These are phyloP conservation scores for Colletotrichum graminicola DNA, from an alignment of 2,329 filamentous ascomycete species.

Conservation along the genomic window DNA sequence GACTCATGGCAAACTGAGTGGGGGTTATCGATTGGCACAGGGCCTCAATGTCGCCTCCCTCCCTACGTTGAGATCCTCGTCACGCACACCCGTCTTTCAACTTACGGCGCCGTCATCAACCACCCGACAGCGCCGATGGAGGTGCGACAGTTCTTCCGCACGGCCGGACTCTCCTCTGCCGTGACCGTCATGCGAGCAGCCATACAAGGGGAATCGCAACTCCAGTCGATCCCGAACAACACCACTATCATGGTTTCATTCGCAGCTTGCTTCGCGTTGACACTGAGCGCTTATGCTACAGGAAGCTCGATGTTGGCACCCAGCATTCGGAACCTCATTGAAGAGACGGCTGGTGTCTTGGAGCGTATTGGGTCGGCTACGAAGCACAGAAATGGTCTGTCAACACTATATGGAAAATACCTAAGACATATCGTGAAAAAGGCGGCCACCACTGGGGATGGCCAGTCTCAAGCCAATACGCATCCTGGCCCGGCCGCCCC, in stretches of 20 bases:
- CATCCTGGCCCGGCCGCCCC: slow-evolving; percentile 16
- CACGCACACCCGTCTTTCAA: slow-evolving; percentile 79
- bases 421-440: slow-evolving; percentile 58
- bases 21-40: slow-evolving; percentile 68
- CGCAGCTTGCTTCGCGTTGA: slow-evolving; percentile 76
- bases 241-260: slow-evolving; percentile 85
- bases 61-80: slow-evolving; percentile 82
- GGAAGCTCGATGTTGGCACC: slow-evolving; percentile 70
- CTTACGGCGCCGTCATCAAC: slow-evolving; percentile 80
- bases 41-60: slow-evolving; percentile 69
- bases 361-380: slow-evolving; percentile 77
- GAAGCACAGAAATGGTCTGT: slow-evolving; percentile 75
- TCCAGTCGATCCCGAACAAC: slow-evolving; percentile 84
- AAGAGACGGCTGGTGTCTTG: slow-evolving; percentile 76
- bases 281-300: slow-evolving; percentile 69
- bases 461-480: slow-evolving; percentile 20
- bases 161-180: slow-evolving; percentile 77
- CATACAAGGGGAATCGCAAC: slow-evolving; percentile 76
- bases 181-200: slow-evolving; percentile 81
- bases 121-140: slow-evolving; percentile 77
- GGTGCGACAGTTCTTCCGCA: slow-evolving; percentile 79
- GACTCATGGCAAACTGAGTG: slow-evolving; percentile 74
- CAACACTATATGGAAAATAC: slow-evolving; percentile 62
- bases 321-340: slow-evolving; percentile 73
- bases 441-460: slow-evolving; percentile 47